Percentiles rank a stretch among this genome's conserved stretches.
Conservation (phyloP, 148 eudicot species). For the Rhododendron molle region DNA sequence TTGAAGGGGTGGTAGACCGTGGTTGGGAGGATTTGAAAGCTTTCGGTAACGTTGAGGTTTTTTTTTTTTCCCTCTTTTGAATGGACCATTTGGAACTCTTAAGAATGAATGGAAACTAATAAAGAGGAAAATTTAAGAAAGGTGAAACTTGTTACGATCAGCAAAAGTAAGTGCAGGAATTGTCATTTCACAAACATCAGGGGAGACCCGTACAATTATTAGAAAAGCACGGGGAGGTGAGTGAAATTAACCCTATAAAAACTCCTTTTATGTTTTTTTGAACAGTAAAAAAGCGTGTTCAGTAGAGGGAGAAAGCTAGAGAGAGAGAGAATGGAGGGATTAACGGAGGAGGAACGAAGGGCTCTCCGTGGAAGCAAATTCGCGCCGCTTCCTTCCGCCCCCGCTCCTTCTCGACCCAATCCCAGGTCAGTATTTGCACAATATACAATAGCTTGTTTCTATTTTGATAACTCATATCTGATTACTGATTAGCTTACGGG, state of each 20-base stretch:
- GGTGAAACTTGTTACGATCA: no score
- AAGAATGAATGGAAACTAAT: no score
- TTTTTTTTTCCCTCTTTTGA: no score
- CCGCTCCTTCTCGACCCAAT: constrained; percentile 28
- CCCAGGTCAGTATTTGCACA: constrained; percentile 34
- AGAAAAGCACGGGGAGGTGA: neutral
- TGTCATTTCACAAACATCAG: neutral
- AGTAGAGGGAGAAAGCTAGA: neutral
- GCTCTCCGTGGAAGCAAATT: constrained; percentile 85
- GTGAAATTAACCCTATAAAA: neutral
- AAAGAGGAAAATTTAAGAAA: no score
- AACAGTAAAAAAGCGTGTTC: neutral
- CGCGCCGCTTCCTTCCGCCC: constrained; percentile 71
- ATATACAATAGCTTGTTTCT: neutral
- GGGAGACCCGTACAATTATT: neutral
- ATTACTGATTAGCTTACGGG: neutral
- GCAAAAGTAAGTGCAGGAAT: neutral
- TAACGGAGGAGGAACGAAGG: constrained; percentile 73
- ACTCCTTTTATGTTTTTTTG: neutral
- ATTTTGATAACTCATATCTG: neutral
- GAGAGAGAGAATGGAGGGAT: constrained; percentile 31
- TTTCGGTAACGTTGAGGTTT: neutral
- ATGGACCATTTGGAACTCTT: neutral
- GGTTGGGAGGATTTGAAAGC: no score
- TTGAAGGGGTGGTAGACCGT: neutral